These are phyloP conservation scores for Candida frijolesensis DNA, from an alignment of 1,139 yeast species.

Conservation along the genomic window DNA sequence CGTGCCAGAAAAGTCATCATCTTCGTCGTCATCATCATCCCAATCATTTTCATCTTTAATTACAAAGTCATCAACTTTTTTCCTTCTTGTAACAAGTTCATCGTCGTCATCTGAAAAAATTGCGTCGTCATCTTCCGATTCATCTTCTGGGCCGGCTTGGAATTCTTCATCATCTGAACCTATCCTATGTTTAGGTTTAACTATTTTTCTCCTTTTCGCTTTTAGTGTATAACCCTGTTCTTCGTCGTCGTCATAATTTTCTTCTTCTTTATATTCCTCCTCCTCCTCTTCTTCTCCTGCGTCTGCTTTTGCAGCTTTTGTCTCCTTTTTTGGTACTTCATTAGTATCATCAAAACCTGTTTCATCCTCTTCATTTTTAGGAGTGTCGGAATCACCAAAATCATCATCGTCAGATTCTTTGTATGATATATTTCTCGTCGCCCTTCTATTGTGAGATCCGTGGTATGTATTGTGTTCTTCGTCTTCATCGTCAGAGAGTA, in stretches of 20 bases:
- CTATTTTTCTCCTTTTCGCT: constrained; percentile 17
- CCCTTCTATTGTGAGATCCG: constrained; percentile 19
- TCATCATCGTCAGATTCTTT: constrained; percentile 23
- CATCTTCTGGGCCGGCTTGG: constrained; percentile 17
- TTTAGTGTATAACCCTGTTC: constrained; percentile 16
- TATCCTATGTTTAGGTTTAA: constrained; percentile 11
- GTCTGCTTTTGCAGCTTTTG: constrained; percentile 17
- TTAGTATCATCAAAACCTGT: constrained; percentile 19
- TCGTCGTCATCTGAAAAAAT: constrained; percentile 36
- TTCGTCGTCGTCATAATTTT: constrained; percentile 39
- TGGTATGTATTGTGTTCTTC: constrained; percentile 10
- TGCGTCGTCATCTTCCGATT: constrained; percentile 32
- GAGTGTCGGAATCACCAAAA: constrained; percentile 13
- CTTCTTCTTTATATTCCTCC: constrained; percentile 20
- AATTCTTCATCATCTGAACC: constrained; percentile 20
- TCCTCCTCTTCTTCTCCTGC: constrained; percentile 13
- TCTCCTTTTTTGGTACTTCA: constrained; percentile 17
- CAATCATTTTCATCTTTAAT: constrained; percentile 38
- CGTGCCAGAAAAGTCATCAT: constrained; percentile 21
- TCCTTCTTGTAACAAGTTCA: constrained; percentile 30
- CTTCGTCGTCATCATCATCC: constrained; percentile 27
- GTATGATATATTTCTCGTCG: constrained; percentile 19
- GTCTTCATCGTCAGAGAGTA: constrained; percentile 13
- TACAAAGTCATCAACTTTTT: constrained; percentile 26
- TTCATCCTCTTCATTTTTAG: constrained; percentile 20